Base-by-base conservation (phyloP, 2,329 filamentous ascomycete species). In the Alternaria alternata region DNA sequence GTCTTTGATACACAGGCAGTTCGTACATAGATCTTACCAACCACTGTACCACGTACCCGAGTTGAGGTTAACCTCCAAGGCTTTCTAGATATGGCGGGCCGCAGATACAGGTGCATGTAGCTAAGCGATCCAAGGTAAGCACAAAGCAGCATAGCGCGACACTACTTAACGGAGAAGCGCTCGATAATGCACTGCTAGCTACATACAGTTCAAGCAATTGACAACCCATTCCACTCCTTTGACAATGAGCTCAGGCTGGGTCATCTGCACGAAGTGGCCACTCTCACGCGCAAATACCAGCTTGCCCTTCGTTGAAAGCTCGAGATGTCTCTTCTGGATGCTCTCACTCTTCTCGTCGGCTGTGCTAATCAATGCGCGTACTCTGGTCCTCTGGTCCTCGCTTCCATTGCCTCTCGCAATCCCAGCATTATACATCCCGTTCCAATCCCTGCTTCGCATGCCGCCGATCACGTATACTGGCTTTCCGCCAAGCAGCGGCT, bases 381-480 rank as follows among this genome's bases (percentile, higher is more conserved):
- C 71, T 54, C 55, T 20, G 1, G 30, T 51, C 36, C 72, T 73
- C 67, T 79, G 62, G 51, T 73, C 71, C 57, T 75, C 71, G 0
- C 68, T 78, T 7, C 78, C 78, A 53, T 78, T 75, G 3, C 75
- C 76, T 51, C 52, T 72, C 26, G 62, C 72, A 36, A 78, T 60
- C 3, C 75, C 77, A 16, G 66, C 72, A 36, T 70, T 60, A 52
- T 77, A 79, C 63, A 78, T 51, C 2, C 67, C 62, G 54, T 57
- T 65, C 70, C 71, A 53, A 0, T 53, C 51, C 9, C 26, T 22
- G 14, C 51, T 32, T 3, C 36, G 36, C 38, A 30, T 53, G 6
- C 51, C 51, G 2, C 36, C 26, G 22, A 53, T 42, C 2, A 43
- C 51, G 4, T 42, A 53, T 1, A 42, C 24, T 3, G 51, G 51